A percentile compares a stretch with the other conserved stretches of the same genome.
Conservation (phyloP, 495 filamentous ascomycete species). For the Endocarpon pusillum region DNA sequence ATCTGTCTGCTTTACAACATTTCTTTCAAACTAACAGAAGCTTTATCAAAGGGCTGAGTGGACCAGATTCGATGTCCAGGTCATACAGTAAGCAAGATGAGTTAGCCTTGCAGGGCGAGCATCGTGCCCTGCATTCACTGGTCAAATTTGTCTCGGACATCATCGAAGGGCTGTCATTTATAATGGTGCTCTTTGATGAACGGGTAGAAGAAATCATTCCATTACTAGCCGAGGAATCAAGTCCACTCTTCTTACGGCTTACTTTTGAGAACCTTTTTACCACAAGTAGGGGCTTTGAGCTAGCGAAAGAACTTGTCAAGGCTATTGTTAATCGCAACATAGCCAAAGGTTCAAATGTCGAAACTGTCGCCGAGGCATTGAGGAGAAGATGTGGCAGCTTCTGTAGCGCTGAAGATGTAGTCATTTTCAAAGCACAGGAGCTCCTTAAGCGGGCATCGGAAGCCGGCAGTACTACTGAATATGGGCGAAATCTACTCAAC, state of each 20-base stretch:
- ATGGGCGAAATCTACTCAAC: conserved; percentile 64
- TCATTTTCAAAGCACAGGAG: conserved; percentile 97
- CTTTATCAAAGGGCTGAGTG: conserved; percentile 82
- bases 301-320: conserved; percentile 94
- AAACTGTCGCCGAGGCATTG: conserved; percentile 87
- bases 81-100: conserved; percentile 71
- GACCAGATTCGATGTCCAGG: conserved; percentile 59
- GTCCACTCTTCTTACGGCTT: conserved; percentile 50
- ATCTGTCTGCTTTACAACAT: conserved; percentile 54
- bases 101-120: conserved; percentile 75
- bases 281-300: conserved; percentile 56
- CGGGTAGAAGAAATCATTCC: conserved; percentile 71
- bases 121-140: conserved; percentile 76
- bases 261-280: conserved; percentile 82
- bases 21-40: conserved; percentile 74
- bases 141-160: conserved; percentile 66
- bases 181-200: conserved; percentile 84
- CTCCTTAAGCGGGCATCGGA: conserved; percentile 75
- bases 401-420: conserved; percentile 89
- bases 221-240: conserved; percentile 51
- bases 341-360: conserved; percentile 84
- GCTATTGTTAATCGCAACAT: conserved; percentile 97
- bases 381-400: conserved; percentile 85
- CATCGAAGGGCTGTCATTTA: conserved; percentile 91
- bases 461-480: conserved; percentile 51